phyloP scores from a whole-genome alignment of 768 basidiomycete genomes.

The Psilocybe tampanensis region DNA sequence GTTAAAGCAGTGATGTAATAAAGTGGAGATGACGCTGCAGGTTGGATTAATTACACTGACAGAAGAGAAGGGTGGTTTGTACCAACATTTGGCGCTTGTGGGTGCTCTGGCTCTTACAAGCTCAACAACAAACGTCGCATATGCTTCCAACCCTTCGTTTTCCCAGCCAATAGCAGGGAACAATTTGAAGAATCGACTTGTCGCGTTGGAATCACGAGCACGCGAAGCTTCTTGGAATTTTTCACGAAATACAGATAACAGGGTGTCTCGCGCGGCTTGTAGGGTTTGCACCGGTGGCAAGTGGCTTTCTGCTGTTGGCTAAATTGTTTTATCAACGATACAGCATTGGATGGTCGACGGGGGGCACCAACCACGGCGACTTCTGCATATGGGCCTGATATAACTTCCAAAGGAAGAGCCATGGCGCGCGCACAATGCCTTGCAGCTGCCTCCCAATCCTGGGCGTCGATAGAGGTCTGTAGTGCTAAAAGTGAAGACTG shows the following conservation, averaged over 20 bases:
- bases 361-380: slow-evolving; percentile 73
- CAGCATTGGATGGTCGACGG: neutral
- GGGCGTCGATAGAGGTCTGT: slow-evolving; percentile 76
- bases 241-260: slow-evolving; percentile 76
- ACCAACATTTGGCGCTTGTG: slow-evolving; percentile 78
- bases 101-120: slow-evolving; percentile 81
- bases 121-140: slow-evolving; percentile 91
- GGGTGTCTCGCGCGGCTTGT: slow-evolving; percentile 67
- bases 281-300: slow-evolving; percentile 86
- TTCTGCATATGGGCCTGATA: slow-evolving; percentile 84
- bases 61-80: neutral
- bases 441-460: slow-evolving; percentile 96
- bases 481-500: slow-evolving; percentile 44
- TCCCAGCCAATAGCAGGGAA: slow-evolving; percentile 98
- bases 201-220: slow-evolving; percentile 81
- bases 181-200: slow-evolving; percentile 94
- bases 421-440: slow-evolving; percentile 91
- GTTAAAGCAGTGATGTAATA: slow-evolving; percentile 92
- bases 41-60: slow-evolving; percentile 8
- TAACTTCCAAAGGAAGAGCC: slow-evolving; percentile 76
- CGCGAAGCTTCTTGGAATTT: slow-evolving; percentile 84
- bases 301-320: slow-evolving; percentile 92
- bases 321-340: slow-evolving; percentile 8
- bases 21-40: slow-evolving; percentile 83
- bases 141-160: slow-evolving; percentile 86